Conservation (phyloP, 1,284 basidiomycete genomes). For the Flammula alnicola region DNA sequence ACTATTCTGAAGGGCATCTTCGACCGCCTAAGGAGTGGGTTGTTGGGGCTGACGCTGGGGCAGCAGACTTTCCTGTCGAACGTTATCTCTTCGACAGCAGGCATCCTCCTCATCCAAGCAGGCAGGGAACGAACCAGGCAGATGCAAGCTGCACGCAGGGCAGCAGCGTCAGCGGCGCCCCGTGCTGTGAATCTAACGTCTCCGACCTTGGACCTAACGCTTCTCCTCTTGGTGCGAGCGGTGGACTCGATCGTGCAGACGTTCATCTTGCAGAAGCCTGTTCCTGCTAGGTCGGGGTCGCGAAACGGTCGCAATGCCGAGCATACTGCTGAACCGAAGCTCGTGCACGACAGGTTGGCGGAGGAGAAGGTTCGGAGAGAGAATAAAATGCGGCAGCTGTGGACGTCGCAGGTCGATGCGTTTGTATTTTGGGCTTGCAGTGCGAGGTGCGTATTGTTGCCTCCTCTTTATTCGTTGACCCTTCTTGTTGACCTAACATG, state of each 20-base stretch:
- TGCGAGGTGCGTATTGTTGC: slow-evolving; percentile 55
- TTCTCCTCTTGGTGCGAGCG: slow-evolving; percentile 72
- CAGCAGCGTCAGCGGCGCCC: slow-evolving; percentile 1
- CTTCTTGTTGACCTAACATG: not conserved
- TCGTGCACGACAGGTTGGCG: slow-evolving; percentile 25
- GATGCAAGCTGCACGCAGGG: slow-evolving; percentile 7
- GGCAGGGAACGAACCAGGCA: slow-evolving; percentile 39
- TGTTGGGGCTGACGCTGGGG: slow-evolving; percentile 34
- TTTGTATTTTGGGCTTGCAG: slow-evolving; percentile 76
- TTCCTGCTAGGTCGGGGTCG: slow-evolving; percentile 7
- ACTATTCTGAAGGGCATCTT: not conserved
- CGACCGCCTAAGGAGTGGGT: slow-evolving; percentile 7
- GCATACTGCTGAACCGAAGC: slow-evolving; percentile 16
- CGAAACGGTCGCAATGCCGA: slow-evolving; percentile 1
- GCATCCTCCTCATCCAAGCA: slow-evolving; percentile 59
- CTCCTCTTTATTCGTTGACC: not conserved
- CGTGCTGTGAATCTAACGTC: slow-evolving; percentile 37
- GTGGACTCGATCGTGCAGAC: slow-evolving; percentile 63
- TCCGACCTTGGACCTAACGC: slow-evolving; percentile 67
- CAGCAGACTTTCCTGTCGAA: slow-evolving; percentile 64
- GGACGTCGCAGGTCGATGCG: slow-evolving; percentile 62
- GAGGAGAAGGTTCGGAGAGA: slow-evolving; percentile 25
- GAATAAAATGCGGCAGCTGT: slow-evolving; percentile 28
- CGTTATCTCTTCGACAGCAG: slow-evolving; percentile 57
- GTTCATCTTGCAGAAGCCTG: slow-evolving; percentile 43